Base-by-base conservation (phyloP, 192 early-diverging fungal species). In the Phlyctochytrium planicorne region DNA sequence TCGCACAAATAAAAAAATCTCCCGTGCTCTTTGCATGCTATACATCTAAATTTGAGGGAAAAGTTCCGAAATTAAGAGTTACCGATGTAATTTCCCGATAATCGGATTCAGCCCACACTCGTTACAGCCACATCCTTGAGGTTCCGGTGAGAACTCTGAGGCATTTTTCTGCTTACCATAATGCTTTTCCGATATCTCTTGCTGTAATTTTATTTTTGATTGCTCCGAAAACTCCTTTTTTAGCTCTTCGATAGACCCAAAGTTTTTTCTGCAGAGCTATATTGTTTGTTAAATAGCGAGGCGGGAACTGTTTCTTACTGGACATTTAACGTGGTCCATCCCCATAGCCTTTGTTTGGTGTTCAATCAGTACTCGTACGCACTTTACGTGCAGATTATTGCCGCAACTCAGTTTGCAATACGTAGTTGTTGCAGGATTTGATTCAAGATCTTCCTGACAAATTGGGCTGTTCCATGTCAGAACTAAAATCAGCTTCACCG, bases 301-400 rank as follows among this genome's bases (percentile, higher is more conserved):
- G 30, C 30, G 27, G n/a, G n/a, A n/a, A n/a, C n/a, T n/a, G n/a
- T n/a, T n/a, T 16, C 62, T 30, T 71, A 81, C 80, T 32, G 81
- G 81, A 60, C 81, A 83, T 59, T 80, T 79, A 63, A 80, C 55
- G 23, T 62, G 62, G 2, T 72, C 76, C 23, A 72, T 30, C 0
- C 75, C 77, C 53, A 83, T 37, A 30, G 65, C 66, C 33, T 77
- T 67, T 6, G 67, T 68, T 64, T 80, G 75, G 60, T 84, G 82
- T 27, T 84, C 77, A 65, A 79, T 65, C 59, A 81, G 53, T 0
- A 84, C 53, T 47, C 72, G 73, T 56, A 81, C 71, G 67, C 82
- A 84, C 53, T 80, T 79, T 17, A 77, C 67, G 61, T 84, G 82
- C 32, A 84, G 59, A 59, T 72, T 72, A 62, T 84, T 84, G 25